Evolutionary conservation across 2,329 filamentous ascomycete genomes (phyloP).

Genomic region (Trichoderma koningiopsis): DNA sequence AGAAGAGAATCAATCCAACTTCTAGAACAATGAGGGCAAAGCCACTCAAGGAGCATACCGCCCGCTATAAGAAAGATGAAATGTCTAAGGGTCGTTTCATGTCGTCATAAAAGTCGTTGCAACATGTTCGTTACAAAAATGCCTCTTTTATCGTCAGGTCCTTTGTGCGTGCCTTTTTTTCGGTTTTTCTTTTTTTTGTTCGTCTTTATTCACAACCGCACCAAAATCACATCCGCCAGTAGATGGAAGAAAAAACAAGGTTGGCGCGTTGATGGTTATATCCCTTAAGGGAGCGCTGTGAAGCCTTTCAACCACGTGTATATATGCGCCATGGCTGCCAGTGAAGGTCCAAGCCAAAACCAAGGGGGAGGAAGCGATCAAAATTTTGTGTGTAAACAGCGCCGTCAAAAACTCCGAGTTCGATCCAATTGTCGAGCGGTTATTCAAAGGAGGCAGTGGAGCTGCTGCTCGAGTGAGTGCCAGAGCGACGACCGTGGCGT

Average conservation of each 20-base stretch:
- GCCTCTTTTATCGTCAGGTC: constrained; percentile 9
- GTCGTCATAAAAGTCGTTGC: constrained; percentile 34
- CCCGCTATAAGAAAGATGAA: constrained; percentile 5
- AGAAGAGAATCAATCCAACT: constrained; percentile 1
- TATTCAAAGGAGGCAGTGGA: constrained; percentile 63
- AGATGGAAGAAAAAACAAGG: constrained; percentile 1
- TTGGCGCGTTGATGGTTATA: constrained; percentile 32
- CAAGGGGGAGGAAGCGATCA: not conserved
- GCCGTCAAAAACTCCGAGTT: constrained; percentile 10
- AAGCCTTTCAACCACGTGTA: constrained; percentile 45
- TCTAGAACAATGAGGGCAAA: constrained; percentile 14
- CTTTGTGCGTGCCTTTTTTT: constrained; percentile 12
- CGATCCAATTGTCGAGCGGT: constrained; percentile 27
- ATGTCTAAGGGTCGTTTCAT: constrained; percentile 31
- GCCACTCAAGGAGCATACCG: not conserved
- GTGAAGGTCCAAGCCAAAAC: constrained; percentile 12
- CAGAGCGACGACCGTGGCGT: constrained; percentile 52
- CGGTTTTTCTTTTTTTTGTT: constrained; percentile 10
- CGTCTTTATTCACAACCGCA: constrained; percentile 7
- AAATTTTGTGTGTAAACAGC: not conserved
- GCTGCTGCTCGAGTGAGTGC: constrained; percentile 63
- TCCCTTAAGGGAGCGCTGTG: constrained; percentile 39
- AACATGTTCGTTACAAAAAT: constrained; percentile 26
- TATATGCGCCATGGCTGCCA: constrained; percentile 28
- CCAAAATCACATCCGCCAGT: constrained; percentile 16